A percentile compares a stretch with the other conserved stretches of the same genome.
phyloP scores from a whole-genome alignment of 768 basidiomycete species.

The Boletus bicolor region DNA sequence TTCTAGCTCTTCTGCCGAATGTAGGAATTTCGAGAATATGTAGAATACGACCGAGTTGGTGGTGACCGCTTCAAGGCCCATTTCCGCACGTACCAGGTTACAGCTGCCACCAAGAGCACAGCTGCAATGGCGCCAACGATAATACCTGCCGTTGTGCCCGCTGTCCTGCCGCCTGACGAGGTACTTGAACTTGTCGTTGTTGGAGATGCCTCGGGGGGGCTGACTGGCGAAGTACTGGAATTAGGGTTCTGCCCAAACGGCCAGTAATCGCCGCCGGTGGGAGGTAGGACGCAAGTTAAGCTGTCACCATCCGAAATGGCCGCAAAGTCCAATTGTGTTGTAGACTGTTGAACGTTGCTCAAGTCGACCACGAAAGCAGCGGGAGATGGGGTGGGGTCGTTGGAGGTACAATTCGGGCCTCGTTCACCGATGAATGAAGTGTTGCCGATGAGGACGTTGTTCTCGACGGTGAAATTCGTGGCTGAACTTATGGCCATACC shows the following conservation, averaged over 20 bases:
- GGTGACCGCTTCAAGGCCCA: conserved; percentile 40
- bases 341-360: conserved; percentile 38
- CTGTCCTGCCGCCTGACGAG: conserved; percentile 30
- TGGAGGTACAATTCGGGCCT: conserved; percentile 60
- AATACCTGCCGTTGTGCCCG: conserved; percentile 43
- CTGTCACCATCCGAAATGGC: conserved; percentile 50
- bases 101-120: conserved; percentile 38
- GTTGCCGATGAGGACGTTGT: conserved; percentile 62
- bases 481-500: conserved; percentile 66
- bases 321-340: conserved; percentile 52
- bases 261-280: conserved; percentile 68
- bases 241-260: conserved; percentile 57
- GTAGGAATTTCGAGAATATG: conserved; percentile 20
- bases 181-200: conserved; percentile 16
- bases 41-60: conserved; percentile 15
- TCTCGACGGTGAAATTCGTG: conserved; percentile 60
- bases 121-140: conserved; percentile 50
- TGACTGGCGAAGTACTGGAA: conserved; percentile 22
- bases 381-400: conserved; percentile 49
- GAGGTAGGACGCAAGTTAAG: conserved; percentile 66
- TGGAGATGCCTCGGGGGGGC: conserved; percentile 12
- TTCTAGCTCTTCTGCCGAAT: conserved; percentile 4
- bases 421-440: conserved; percentile 70
- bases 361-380: conserved; percentile 58
- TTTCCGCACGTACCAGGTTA: conserved; percentile 48